Conservation (phyloP, 2,329 filamentous ascomycete species). For the Talaromyces amestolkiae region DNA sequence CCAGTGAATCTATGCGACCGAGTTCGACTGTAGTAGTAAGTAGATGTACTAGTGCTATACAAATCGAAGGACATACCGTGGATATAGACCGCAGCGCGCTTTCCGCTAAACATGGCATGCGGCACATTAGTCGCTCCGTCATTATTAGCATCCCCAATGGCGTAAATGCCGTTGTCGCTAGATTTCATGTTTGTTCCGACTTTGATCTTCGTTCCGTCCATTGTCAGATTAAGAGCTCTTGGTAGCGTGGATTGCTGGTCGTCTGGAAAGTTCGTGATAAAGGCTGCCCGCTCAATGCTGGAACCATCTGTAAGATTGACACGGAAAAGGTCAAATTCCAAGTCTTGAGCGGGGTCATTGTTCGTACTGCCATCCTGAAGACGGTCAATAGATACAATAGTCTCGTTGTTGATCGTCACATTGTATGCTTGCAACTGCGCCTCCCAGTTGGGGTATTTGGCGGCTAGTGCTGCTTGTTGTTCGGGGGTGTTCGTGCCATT, state of each 20-base stretch:
- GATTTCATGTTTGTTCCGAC: conserved; percentile 50
- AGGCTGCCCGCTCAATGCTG: conserved; percentile 49
- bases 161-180: conserved; percentile 56
- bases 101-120: conserved; percentile 60
- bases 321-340: conserved; percentile 56
- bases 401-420: conserved; percentile 57
- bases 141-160: conserved; percentile 59
- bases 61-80: conserved; percentile 49
- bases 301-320: conserved; percentile 52
- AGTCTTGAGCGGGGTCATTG: conserved; percentile 30
- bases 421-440: conserved; percentile 52
- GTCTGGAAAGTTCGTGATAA: conserved; percentile 51
- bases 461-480: conserved; percentile 39
- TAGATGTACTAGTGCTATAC: neutral
- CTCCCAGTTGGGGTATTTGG: conserved; percentile 48
- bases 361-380: conserved; percentile 36
- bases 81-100: conserved; percentile 56
- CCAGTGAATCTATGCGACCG: conserved; percentile 32
- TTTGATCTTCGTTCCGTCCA: conserved; percentile 47
- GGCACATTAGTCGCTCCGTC: conserved; percentile 62
- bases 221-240: conserved; percentile 46
- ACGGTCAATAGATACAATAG: conserved; percentile 50
- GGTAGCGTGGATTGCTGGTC: conserved; percentile 52
- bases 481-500: conserved; percentile 58
- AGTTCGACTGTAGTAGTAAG: conserved; percentile 30